phyloP scores from a whole-genome alignment of 345 rosid genomes.

The Ceriops zippeliana region DNA sequence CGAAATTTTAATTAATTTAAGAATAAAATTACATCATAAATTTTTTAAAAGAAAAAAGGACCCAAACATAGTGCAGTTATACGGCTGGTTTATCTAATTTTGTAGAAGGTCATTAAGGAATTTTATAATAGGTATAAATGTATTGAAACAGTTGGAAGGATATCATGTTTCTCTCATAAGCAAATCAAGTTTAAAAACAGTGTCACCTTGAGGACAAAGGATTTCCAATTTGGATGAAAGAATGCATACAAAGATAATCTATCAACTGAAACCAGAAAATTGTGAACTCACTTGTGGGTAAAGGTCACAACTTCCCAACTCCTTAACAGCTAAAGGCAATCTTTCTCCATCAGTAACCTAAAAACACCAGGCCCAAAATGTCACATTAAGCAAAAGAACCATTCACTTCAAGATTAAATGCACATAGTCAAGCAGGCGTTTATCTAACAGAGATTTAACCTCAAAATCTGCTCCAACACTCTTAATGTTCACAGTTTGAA shows the following conservation, averaged over 20 bases:
- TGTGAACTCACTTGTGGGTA: constrained; percentile 85
- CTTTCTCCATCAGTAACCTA: constrained; percentile 99
- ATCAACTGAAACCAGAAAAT: constrained; percentile 18
- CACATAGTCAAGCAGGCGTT: constrained; percentile 10
- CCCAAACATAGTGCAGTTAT: too few species aligned
- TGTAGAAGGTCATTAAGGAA: too few species aligned
- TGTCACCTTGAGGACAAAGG: too few species aligned
- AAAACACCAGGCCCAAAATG: constrained; percentile 17
- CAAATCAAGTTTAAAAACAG: too few species aligned
- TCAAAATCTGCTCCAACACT: constrained; percentile 94
- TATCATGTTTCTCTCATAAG: too few species aligned
- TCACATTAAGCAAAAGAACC: constrained; percentile 20
- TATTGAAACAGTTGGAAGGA: too few species aligned
- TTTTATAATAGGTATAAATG: too few species aligned
- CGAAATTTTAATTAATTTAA: too few species aligned
- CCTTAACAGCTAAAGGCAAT: constrained; percentile 95
- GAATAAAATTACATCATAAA: too few species aligned
- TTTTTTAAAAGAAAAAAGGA: too few species aligned
- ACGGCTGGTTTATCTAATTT: too few species aligned
- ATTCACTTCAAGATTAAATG: not conserved
- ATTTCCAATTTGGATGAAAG: not conserved
- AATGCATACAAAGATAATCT: not conserved
- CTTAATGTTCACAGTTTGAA: constrained; percentile 97
- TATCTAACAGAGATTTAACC: constrained; percentile 37
- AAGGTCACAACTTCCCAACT: constrained; percentile 98